A percentile compares a stretch with the other conserved stretches of the same genome.
Evolutionary conservation across 208 protist genomes (phyloP).

Genomic region (Trypanosoma conorhini): DNA sequence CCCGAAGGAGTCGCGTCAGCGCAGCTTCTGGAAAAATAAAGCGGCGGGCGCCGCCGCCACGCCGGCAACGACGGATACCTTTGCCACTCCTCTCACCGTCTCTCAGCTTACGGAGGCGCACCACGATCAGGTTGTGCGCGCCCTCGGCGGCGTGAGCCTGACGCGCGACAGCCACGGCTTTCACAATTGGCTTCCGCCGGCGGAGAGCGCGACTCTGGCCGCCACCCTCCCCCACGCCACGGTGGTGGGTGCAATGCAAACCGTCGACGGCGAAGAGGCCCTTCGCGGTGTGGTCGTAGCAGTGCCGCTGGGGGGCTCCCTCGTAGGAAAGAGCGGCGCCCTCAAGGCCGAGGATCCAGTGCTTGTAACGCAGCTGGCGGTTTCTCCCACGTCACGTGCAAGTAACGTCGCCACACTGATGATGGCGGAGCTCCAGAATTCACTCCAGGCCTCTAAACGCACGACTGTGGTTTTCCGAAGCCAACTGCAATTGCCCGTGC

Average conservation of each 20-base stretch:
- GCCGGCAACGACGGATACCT: neutral
- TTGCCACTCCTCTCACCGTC: neutral
- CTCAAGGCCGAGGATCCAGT: neutral
- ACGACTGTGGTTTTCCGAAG: constrained; percentile 53
- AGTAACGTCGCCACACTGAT: constrained; percentile 38
- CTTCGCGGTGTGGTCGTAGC: constrained; percentile 30
- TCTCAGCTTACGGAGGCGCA: constrained; percentile 12
- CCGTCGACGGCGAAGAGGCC: constrained; percentile 29
- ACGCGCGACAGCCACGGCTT: constrained; percentile 22
- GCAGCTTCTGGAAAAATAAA: constrained; percentile 34
- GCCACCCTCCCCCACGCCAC: constrained; percentile 23
- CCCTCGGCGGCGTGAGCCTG: constrained; percentile 4
- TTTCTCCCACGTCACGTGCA: constrained; percentile 27
- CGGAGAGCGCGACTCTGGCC: constrained; percentile 12
- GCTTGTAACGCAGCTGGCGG: constrained; percentile 37
- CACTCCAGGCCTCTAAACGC: constrained; percentile 10
- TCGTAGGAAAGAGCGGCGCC: constrained; percentile 5
- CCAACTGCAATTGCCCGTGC: constrained; percentile 36
- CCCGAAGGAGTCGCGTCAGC: constrained; percentile 6
- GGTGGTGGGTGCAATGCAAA: constrained; percentile 27
- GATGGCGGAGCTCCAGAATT: constrained; percentile 28
- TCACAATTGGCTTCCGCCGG: constrained; percentile 25
- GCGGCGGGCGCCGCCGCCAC: neutral
- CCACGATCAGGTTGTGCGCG: constrained; percentile 3
- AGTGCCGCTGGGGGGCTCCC: constrained; percentile 29